Base-by-base conservation (phyloP, 768 basidiomycete species). In the Hericium rajendrae region DNA sequence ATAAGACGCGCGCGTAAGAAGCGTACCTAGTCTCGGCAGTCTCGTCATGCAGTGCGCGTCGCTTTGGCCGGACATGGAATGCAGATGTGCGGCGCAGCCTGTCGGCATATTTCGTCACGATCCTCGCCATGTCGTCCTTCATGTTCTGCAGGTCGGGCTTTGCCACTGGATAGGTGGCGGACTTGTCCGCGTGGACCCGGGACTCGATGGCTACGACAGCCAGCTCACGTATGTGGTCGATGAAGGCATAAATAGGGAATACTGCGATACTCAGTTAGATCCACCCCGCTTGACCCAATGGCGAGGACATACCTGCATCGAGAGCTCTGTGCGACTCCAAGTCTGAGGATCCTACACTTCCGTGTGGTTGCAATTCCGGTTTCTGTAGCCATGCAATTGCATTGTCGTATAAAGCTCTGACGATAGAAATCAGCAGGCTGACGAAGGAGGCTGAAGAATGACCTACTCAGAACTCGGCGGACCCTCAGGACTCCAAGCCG, bases 11-110 rank as follows among this genome's bases (percentile, higher is more conserved):
- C 22, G 22, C 22, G 22, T 2, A 22, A 22, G 22, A 22, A 22
- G 22, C 22, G 22, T 22, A 61, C 62, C 60, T 63, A 15, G 51
- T 43, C 40, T 56, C 60, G 43, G 55, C 55, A n/a, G 43, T 38
- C 53, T 46, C 62, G 20, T 61, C 62, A 16, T 62, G 60, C 4
- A 57, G 60, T 24, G 62, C 57, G 9, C 54, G 62, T 11, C 62
- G 60, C 24, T 63, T 63, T 0, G 48, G 62, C 26, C 62, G 57
- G 5, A 56, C 48, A 20, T 59, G 57, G 57, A 61, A 62, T 8
- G 62, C 55, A 28, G 61, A 41, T 2, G 49, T 41, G 2, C 53
- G 40, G 32, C 60, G 57, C 22, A 63, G 60, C 51, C 55, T 57
- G n/a, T 48, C 46, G 16, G 53, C 57, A 5, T 53, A 41, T 12